A percentile compares a stretch with the other conserved stretches of the same genome.
These are phyloP conservation scores for Phytophthora pisi DNA, from an alignment of 352 stramenopile genomes.

Conservation along the genomic window DNA sequence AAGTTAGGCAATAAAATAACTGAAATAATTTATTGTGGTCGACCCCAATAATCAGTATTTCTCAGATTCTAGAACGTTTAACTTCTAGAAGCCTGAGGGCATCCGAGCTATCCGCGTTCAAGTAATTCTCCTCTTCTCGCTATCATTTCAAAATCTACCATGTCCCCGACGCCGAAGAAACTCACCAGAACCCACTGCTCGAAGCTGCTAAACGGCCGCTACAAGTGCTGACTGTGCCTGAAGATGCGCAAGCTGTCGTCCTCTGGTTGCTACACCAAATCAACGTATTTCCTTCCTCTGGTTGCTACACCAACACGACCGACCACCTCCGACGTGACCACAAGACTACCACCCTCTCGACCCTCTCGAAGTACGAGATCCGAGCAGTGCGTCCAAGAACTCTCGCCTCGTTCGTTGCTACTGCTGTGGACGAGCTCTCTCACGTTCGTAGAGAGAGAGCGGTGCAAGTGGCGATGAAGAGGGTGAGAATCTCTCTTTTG, in stretches of 20 bases:
- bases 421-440: too few relatives aligned
- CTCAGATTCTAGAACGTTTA: neutral
- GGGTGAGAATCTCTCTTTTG: too few relatives aligned
- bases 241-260: neutral
- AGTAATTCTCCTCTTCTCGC: too few relatives aligned
- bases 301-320: neutral
- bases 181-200: neutral
- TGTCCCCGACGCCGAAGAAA: neutral
- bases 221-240: neutral
- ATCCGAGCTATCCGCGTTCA: too few relatives aligned
- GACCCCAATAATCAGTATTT: neutral
- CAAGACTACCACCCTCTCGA: neutral
- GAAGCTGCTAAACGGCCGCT: neutral
- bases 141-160: neutral
- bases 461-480: too few relatives aligned
- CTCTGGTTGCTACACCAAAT: neutral
- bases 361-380: neutral
- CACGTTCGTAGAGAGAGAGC: too few relatives aligned
- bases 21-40: neutral
- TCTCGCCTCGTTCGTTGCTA: neutral
- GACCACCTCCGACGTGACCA: neutral
- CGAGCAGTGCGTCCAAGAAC: neutral
- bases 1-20: neutral
- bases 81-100: neutral
- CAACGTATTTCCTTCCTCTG: too few relatives aligned